A percentile compares a stretch with the other conserved stretches of the same genome.
These are phyloP conservation scores for Mycena kentingensis DNA, from an alignment of 768 basidiomycete genomes.

Conservation along the genomic window DNA sequence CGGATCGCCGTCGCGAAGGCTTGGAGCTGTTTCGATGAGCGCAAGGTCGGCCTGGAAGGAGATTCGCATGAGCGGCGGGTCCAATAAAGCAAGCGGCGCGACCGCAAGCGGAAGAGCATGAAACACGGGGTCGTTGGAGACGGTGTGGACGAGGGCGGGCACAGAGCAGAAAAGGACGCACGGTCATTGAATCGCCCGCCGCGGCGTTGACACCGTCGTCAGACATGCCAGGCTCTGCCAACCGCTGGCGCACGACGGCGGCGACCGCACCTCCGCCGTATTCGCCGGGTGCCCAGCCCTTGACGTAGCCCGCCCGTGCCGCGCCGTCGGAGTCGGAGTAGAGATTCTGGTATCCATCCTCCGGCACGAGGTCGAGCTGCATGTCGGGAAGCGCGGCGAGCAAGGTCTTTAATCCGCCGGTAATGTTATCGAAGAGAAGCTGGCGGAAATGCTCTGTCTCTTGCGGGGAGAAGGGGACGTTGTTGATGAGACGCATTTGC, in stretches of 20 bases:
- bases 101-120: no score
- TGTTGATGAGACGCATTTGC: slow-evolving; percentile 97
- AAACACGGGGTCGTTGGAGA: no score
- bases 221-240: neutral
- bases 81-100: no score
- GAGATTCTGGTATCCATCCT: no score
- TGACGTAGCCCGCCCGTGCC: no score
- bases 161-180: no score
- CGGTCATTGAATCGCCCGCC: no score
- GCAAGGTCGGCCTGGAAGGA: slow-evolving; percentile 48
- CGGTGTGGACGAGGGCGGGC: no score
- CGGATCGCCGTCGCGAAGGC: slow-evolving; percentile 77
- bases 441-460: slow-evolving; percentile 91
- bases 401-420: slow-evolving; percentile 78
- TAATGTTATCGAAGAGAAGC: slow-evolving; percentile 90
- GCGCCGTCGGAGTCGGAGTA: no score
- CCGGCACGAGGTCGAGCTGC: slow-evolving; percentile 78
- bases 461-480: slow-evolving; percentile 38
- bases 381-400: slow-evolving; percentile 89
- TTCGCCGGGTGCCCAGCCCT: no score
- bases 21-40: slow-evolving; percentile 64
- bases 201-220: neutral
- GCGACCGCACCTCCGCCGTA: no score
- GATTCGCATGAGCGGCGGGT: no score
- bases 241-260: slow-evolving; percentile 6